Base-by-base conservation (phyloP, 108 stramenopile genomes). In the Nitzschia palea region DNA sequence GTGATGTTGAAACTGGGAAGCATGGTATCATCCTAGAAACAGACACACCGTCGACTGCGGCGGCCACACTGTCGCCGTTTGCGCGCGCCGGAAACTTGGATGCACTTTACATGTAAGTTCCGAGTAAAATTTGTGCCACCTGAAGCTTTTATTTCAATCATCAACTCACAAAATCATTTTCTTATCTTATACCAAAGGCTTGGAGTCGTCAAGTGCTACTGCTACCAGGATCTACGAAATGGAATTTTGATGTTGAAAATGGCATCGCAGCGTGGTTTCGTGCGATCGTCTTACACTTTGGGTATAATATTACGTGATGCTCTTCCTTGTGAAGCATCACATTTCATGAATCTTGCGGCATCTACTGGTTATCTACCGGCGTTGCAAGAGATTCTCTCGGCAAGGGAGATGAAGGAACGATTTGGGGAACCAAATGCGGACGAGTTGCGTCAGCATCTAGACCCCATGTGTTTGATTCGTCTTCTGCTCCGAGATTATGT, bases 121-220 rank as follows among this genome's bases (percentile, higher is more conserved):
- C 47, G 18, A 20, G 37, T 40, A 8, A 40, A 14, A 10, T 18
- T 12, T 18, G 47, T 8, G 4, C 47, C 22, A 10, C 47, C 18
- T 48, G 22, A 20, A 48, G 22, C 4, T 48, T 4, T 48, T 20
- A 48, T 48, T 48, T 48, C 18, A 48, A 40, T 40, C 37, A 40
- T 10, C 14, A 8, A 40, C 37, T 40, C 36, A 50, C 20, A n/a
- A n/a, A n/a, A n/a, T 28, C 9, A 52, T 55, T 27, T 28, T 44
- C 3, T 34, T 25, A 4, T 14, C 63, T 42, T 56, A 30, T 57
- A 27, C 12, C 23, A 42, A 59, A 90, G 89, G 87, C 62, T 88
- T n/a, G 87, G 86, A 26, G 87, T 90, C 77, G 81, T 93, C 29
- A 74, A 81, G 18, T 76, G 81, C 70, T 93, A 93, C 61, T 90